Evolutionary conservation across 164 flowering plant genomes (phyloP), one percentile per base, ranked within the genome.

Genomic region (Cinnamomum chago): DNA sequence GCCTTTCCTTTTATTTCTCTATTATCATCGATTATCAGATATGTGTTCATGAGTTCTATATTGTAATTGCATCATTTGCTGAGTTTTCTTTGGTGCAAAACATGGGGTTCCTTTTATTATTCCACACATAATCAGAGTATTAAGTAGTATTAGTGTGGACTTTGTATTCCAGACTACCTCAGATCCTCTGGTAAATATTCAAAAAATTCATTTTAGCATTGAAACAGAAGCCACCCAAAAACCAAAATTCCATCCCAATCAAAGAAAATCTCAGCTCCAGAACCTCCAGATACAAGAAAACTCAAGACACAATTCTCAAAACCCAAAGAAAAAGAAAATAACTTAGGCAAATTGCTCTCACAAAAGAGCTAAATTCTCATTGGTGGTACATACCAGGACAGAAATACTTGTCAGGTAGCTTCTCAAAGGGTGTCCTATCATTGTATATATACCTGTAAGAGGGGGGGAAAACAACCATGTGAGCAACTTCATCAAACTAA

Each of bases 341-440:
- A 50, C 4, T 23, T n/a, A 23, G n/a, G 47, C 47, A 40, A 40
- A 40, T 9, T 40, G 23, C 64, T n/a, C 67, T 23, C 67, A 14
- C 12, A 12, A 15, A 17, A 28, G 69, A 67, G 28, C 17, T 33
- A 14, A 33, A 30, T 28, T 7, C 10, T 14, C 5, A 18, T 22
- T 14, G 51, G 62, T 18, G 50, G 33, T 10, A 51, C 28, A 52
- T 87, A 95, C 99, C 99, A 55, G 97, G 99, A 62, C 99, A 95
- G 82, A 90, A 92, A 83, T 88, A 95, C 0, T 79, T 89, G 58
- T 95, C 98, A 75, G 98, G 87, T 40, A 83, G 73, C 75, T 92
- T 93, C 80, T 95, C 99, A 81, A 95, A 95, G 40, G 99, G 99
- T 52, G 88, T 90, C 80, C 88, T 87, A 33, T 95, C 99, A 71